These are phyloP conservation scores for Sedum album DNA, from an alignment of 164 flowering plant genomes.

Conservation along the genomic window DNA sequence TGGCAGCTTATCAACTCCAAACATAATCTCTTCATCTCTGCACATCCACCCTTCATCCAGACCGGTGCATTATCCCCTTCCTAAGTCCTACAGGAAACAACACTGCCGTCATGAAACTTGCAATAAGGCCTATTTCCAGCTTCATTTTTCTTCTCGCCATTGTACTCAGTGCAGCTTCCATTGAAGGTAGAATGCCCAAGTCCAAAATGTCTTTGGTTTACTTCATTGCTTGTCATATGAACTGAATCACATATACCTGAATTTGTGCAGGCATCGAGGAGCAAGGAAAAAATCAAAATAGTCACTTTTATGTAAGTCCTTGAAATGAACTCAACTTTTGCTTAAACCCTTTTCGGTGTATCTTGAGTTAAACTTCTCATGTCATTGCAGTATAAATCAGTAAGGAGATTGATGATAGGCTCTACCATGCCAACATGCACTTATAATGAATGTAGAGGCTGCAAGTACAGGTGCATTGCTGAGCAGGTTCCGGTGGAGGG, in stretches of 20 bases:
- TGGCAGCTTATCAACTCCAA: too few relatives aligned
- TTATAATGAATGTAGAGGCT: conserved; percentile 89
- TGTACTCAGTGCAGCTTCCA: neutral
- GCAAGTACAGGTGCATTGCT: conserved; percentile 75
- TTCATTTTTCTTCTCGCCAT: neutral
- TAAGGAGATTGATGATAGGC: conserved; percentile 71
- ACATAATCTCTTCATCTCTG: neutral
- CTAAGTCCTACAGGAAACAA: too few relatives aligned
- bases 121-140: neutral
- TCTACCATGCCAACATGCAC: conserved; percentile 89
- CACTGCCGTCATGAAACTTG: neutral
- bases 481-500: conserved; percentile 92
- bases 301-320: neutral
- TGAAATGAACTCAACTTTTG: neutral
- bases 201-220: neutral
- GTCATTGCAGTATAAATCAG: conserved; percentile 10
- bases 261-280: neutral
- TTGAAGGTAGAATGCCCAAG: neutral
- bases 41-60: neutral
- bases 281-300: neutral
- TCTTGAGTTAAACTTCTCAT: neutral
- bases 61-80: neutral
- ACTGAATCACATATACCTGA: neutral
- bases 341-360: neutral
- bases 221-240: neutral